Conservation (phyloP, 495 filamentous ascomycete genomes). For the Penicillium goetzii region DNA sequence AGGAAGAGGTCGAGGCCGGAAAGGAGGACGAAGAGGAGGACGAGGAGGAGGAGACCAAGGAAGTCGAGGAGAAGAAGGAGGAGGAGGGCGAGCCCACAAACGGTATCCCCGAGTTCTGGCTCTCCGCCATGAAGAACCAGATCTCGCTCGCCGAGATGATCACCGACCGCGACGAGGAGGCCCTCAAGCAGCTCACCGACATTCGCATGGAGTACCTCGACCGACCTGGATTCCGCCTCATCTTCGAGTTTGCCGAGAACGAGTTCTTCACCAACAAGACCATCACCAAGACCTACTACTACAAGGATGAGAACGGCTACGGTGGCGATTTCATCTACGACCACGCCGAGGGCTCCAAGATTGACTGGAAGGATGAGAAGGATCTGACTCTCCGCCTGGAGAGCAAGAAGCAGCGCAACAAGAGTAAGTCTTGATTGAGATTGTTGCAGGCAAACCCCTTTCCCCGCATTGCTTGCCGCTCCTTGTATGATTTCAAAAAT, state of each 20-base stretch:
- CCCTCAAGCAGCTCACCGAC: conserved; percentile 87
- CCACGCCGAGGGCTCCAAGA: conserved; percentile 96
- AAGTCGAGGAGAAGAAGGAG: conserved; percentile 52
- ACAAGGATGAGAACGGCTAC: conserved; percentile 98
- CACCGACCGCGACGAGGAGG: conserved; percentile 92
- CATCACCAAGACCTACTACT: conserved; percentile 98
- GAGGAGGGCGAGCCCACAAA: conserved; percentile 53
- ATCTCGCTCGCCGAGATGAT: conserved; percentile 96
- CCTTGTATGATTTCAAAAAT: not conserved
- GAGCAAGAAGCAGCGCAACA: conserved; percentile 99
- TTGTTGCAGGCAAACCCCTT: not conserved
- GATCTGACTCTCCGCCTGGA: conserved; percentile 93
- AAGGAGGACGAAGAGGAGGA: conserved; percentile 79
- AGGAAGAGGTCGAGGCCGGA: conserved; percentile 81
- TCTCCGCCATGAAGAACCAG: conserved; percentile 99
- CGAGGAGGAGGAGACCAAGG: conserved; percentile 54
- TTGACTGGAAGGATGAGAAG: conserved; percentile 92
- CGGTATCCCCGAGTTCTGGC: conserved; percentile 98
- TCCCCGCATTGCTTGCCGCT: not conserved
- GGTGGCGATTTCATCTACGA: conserved; percentile 99
- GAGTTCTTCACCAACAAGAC: conserved; percentile 96
- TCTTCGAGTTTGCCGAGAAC: conserved; percentile 96
- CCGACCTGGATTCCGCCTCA: conserved; percentile 94
- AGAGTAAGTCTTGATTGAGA: conserved; percentile 74
- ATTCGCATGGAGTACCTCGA: conserved; percentile 99